phyloP scores from a whole-genome alignment of 805 yeast species.

The Myxozyma vanderwaltii region DNA sequence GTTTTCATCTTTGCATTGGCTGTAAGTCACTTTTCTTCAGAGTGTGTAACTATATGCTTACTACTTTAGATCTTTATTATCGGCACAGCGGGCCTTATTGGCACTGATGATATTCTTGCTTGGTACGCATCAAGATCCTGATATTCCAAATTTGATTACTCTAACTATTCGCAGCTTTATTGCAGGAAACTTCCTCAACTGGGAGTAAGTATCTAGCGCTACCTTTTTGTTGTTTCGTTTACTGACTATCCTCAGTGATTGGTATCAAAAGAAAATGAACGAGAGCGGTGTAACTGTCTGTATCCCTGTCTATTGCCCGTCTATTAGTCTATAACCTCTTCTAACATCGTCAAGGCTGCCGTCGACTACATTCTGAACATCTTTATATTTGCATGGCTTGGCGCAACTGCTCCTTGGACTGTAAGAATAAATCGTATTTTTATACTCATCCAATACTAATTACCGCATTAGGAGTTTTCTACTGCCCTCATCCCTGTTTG shows the following conservation, averaged over 20 bases:
- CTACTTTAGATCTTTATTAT: slow-evolving; percentile 50
- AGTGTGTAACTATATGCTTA: no score
- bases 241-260: slow-evolving; percentile 45
- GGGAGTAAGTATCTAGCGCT: slow-evolving; percentile 60
- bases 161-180: slow-evolving; percentile 47
- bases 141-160: neutral
- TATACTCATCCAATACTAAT: no score
- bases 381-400: slow-evolving; percentile 68
- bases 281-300: slow-evolving; percentile 53
- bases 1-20: slow-evolving; percentile 55
- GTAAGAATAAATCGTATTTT: no score
- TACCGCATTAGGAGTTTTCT: slow-evolving; percentile 47
- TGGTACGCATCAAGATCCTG: no score
- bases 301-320: no score
- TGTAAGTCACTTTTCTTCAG: slow-evolving; percentile 30
- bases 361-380: slow-evolving; percentile 66
- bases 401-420: slow-evolving; percentile 71
- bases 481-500: slow-evolving; percentile 38
- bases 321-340: neutral
- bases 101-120: slow-evolving; percentile 70
- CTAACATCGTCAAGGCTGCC: slow-evolving; percentile 50
- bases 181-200: slow-evolving; percentile 72
- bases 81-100: slow-evolving; percentile 65
- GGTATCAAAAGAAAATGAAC: slow-evolving; percentile 59
- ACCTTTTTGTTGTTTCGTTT: no score